phyloP scores from a whole-genome alignment of 306 rosid genomes.

The Erythrophleum fordii region DNA sequence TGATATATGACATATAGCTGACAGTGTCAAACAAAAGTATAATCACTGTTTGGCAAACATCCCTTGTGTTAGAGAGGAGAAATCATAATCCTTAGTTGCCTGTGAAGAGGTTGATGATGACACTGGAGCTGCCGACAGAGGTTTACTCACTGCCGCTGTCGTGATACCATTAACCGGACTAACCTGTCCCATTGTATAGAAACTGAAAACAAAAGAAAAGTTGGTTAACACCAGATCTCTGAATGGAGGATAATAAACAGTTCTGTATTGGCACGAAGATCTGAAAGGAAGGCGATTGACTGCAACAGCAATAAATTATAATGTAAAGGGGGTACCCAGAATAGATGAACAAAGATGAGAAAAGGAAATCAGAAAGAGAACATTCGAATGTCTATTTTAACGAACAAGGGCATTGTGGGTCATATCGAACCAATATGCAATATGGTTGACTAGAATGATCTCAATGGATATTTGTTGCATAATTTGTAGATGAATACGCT shows the following conservation, averaged over 20 bases:
- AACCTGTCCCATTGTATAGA: constrained; percentile 57
- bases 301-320: background rate
- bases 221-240: constrained; percentile 4
- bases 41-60: constrained; percentile 76
- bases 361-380: background rate
- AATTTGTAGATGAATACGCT: background rate
- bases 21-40: constrained; percentile 32
- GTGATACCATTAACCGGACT: constrained; percentile 58
- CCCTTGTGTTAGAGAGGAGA: constrained; percentile 90
- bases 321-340: background rate
- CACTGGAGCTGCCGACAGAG: constrained; percentile 56
- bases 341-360: background rate
- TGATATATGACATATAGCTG: constrained; percentile 44
- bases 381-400: background rate
- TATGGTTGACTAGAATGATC: background rate
- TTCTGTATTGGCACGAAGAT: background rate
- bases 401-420: background rate
- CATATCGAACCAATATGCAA: constrained; percentile 4
- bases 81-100: constrained; percentile 72
- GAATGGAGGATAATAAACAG: background rate
- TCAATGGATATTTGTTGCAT: constrained; percentile 9
- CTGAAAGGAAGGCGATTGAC: background rate
- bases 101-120: constrained; percentile 53
- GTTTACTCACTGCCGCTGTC: constrained; percentile 44
- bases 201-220: constrained; percentile 49